phyloP scores from a whole-genome alignment of 805 yeast species.

The Trichomonascus vanleenenianus region DNA sequence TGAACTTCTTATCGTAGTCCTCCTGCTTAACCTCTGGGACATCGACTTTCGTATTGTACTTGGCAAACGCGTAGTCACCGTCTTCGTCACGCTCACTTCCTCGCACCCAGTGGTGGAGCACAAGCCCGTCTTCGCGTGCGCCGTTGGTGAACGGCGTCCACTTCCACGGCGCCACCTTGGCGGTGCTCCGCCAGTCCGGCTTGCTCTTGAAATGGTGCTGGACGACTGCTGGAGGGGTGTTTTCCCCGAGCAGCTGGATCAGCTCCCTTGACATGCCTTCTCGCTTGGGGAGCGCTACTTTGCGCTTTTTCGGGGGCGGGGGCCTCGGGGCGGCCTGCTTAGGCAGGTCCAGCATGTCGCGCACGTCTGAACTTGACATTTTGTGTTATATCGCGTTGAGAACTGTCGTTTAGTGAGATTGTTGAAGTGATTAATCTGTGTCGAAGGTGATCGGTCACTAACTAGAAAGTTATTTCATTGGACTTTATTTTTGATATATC shows the following conservation, averaged over 20 bases:
- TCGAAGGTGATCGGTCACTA: too few relatives aligned
- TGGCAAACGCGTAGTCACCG: constrained; percentile 54
- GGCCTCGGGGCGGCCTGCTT: constrained; percentile 13
- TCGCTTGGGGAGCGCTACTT: constrained; percentile 12
- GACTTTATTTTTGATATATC: too few relatives aligned
- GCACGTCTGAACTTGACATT: constrained; percentile 25
- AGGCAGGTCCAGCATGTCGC: constrained; percentile 27
- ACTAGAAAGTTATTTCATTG: too few relatives aligned
- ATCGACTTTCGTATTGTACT: constrained; percentile 59
- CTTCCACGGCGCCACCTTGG: constrained; percentile 79
- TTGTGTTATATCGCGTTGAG: too few relatives aligned
- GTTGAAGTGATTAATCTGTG: too few relatives aligned
- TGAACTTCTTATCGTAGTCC: constrained; percentile 40
- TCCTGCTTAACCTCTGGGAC: constrained; percentile 62
- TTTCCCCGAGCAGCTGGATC: constrained; percentile 81
- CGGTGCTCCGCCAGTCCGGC: constrained; percentile 39
- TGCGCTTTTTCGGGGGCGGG: constrained; percentile 17
- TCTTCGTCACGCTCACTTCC: constrained; percentile 41
- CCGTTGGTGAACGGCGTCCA: constrained; percentile 51
- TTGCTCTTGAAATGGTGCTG: constrained; percentile 54
- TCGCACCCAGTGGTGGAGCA: constrained; percentile 79
- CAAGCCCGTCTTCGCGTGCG: constrained; percentile 43
- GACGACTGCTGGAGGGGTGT: constrained; percentile 76
- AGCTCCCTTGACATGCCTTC: constrained; percentile 86
- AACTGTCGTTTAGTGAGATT: too few relatives aligned